Evolutionary conservation across 2,329 filamentous ascomycete species (phyloP).

Genomic region (Aspergillus calidoustus): DNA sequence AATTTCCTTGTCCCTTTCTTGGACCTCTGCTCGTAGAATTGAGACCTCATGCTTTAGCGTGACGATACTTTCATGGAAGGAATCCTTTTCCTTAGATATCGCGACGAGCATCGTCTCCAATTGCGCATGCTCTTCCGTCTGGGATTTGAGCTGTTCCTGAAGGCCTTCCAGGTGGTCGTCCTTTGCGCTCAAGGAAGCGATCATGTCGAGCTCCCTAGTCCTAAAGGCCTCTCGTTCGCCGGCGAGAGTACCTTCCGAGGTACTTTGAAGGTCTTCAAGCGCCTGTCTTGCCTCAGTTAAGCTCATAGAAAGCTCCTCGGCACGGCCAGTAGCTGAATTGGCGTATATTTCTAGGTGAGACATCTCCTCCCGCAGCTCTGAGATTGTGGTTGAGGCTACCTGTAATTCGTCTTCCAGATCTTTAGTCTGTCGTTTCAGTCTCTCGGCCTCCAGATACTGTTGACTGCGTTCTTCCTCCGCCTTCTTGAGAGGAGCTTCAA

Average conservation of each 20-base stretch:
- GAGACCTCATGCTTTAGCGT: slow-evolving; percentile 34
- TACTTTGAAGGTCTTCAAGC: slow-evolving; percentile 41
- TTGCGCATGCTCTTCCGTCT: slow-evolving; percentile 29
- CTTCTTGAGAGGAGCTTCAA: slow-evolving; percentile 58
- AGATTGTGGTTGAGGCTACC: slow-evolving; percentile 41
- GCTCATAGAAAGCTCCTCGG: slow-evolving; percentile 40
- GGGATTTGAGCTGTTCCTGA: slow-evolving; percentile 38
- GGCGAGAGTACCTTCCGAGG: slow-evolving; percentile 36
- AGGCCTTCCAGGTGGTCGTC: slow-evolving; percentile 51
- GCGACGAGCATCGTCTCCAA: slow-evolving; percentile 28
- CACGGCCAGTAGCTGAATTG: slow-evolving; percentile 43
- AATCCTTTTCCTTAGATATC: slow-evolving; percentile 30
- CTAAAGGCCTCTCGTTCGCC: slow-evolving; percentile 35
- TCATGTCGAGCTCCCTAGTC: slow-evolving; percentile 48
- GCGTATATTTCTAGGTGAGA: slow-evolving; percentile 43
- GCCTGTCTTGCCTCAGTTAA: slow-evolving; percentile 40
- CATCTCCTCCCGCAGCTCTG: slow-evolving; percentile 47
- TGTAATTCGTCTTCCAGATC: slow-evolving; percentile 44
- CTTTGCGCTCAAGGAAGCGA: slow-evolving; percentile 48
- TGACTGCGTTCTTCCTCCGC: slow-evolving; percentile 41
- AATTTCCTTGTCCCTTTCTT: slow-evolving; percentile 34
- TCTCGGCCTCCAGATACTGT: slow-evolving; percentile 42
- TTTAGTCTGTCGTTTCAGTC: slow-evolving; percentile 38
- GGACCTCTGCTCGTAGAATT: slow-evolving; percentile 27
- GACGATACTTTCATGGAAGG: slow-evolving; percentile 25